These are phyloP conservation scores for Leptographium lundbergii DNA, from an alignment of 2,329 filamentous ascomycete genomes.

Conservation along the genomic window DNA sequence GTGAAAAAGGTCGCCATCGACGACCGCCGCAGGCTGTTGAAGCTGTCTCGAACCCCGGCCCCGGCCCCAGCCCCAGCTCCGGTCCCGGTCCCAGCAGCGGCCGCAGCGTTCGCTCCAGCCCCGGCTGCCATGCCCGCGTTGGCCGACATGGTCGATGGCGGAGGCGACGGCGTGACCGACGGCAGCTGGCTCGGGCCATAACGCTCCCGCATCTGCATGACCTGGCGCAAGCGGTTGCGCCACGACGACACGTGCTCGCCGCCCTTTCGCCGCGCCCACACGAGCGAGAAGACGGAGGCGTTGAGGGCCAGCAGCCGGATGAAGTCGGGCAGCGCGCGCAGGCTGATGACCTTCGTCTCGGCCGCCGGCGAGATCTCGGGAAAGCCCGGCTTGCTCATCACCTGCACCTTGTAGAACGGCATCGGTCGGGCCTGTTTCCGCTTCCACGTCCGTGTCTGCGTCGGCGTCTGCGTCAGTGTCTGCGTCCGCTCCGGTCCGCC, in stretches of 20 bases:
- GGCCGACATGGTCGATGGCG: slow-evolving; percentile 10
- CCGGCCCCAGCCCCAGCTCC: not conserved
- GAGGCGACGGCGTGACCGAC: slow-evolving; percentile 18
- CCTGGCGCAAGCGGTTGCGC: slow-evolving; percentile 75
- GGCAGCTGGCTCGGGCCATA: slow-evolving; percentile 32
- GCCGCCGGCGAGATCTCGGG: slow-evolving; percentile 85
- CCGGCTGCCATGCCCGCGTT: slow-evolving; percentile 7
- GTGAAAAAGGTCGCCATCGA: slow-evolving; percentile 55
- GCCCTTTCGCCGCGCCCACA: slow-evolving; percentile 69
- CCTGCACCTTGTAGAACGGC: slow-evolving; percentile 76
- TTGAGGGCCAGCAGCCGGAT: slow-evolving; percentile 84
- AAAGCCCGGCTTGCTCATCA: slow-evolving; percentile 78
- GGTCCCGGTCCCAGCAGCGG: slow-evolving; percentile 2
- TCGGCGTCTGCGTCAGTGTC: not conserved
- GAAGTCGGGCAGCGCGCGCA: slow-evolving; percentile 70
- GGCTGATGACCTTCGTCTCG: slow-evolving; percentile 77
- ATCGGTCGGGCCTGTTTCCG: slow-evolving; percentile 2
- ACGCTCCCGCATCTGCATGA: slow-evolving; percentile 66
- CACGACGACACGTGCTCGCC: slow-evolving; percentile 82
- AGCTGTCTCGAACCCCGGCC: slow-evolving; percentile 40
- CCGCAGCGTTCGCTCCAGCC: not conserved
- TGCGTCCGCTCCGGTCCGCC: not conserved
- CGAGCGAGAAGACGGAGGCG: slow-evolving; percentile 80
- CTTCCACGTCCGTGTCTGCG: not conserved
- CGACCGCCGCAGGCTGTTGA: slow-evolving; percentile 47